Base-by-base conservation (phyloP, 768 basidiomycete genomes). In the Postia placenta region DNA sequence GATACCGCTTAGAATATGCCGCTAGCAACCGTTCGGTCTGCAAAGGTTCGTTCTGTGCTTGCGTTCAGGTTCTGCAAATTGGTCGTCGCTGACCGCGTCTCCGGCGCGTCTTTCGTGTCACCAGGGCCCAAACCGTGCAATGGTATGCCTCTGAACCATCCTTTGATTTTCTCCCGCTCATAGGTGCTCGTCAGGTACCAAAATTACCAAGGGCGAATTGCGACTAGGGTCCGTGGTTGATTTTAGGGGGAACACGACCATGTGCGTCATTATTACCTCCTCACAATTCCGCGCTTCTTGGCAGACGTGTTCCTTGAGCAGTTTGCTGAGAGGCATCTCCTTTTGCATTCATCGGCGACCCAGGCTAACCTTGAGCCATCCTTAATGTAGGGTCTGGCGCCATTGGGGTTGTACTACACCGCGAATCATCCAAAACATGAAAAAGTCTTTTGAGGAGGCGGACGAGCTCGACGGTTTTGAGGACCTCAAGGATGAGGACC, bases 341-440 rank as follows among this genome's bases (percentile, higher is more conserved):
- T 40, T 40, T 11, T 12, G 9, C 19, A 24, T 3, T 28, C 33
- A 35, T n/a, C n/a, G n/a, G n/a, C n/a, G n/a, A 5, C n/a, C 39
- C 17, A 11, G 12, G 7, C n/a, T 38, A 24, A 42, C 41, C 20
- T 9, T 28, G 24, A n/a, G 33, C 11, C 33, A 9, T 35, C 33
- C 33, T 35, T 9, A 35, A 9, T 26, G 9, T 41, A 90, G 87
- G 60, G 64, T 74, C 27, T 95, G 89, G 89, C 81, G 90, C 54
- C 92, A 95, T 60, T 95, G 91, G 91, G 92, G 92, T 17, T 94
- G 92, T 61, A 74, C 78, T 5, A 92, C 91, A 0, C 38, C 72
- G 17, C 80, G 76, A 59, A 79, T 92, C 42, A 57, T 95, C 26
- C 61, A 60, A 19, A 93, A 92, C 61, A 72, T 88, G 65, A 87